Evolutionary conservation across 1,284 basidiomycete genomes (phyloP).

Genomic region (Thelephora terrestris): DNA sequence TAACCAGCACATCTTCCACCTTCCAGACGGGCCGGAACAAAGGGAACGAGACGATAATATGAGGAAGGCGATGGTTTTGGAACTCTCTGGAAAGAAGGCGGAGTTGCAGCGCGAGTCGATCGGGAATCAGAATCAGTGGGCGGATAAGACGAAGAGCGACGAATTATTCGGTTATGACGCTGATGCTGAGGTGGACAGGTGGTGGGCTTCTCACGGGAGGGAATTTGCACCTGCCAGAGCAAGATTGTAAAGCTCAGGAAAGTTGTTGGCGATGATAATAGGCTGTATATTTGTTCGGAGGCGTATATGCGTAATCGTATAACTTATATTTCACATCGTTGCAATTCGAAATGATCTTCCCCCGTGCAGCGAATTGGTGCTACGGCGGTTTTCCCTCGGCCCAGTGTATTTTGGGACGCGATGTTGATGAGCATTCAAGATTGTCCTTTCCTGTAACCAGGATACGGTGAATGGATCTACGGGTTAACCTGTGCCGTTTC

Average conservation of each 20-base stretch:
- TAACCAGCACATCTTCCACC: conserved; percentile 45
- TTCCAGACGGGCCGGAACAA: conserved; percentile 45
- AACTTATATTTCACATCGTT: no score
- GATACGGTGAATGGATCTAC: no score
- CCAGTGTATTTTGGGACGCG: no score
- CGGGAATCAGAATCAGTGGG: conserved; percentile 39
- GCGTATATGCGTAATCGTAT: no score
- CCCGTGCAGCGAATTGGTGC: no score
- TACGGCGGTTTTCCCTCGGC: no score
- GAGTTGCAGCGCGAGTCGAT: conserved; percentile 12
- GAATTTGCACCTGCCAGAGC: conserved; percentile 1
- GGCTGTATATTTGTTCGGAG: no score
- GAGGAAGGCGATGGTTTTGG: conserved; percentile 35
- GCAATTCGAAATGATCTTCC: no score
- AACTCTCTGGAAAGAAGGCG: conserved; percentile 14
- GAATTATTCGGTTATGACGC: conserved; percentile 41
- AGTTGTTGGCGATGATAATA: not conserved
- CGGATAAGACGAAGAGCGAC: conserved; percentile 34
- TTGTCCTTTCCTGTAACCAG: no score
- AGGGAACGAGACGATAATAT: conserved; percentile 38
- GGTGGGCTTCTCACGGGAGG: conserved; percentile 30
- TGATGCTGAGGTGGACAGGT: conserved; percentile 35
- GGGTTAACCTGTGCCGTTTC: no score
- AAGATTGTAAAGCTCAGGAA: not conserved
- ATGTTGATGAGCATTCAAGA: no score